phyloP scores from a whole-genome alignment of 192 early-diverging fungal species.

The Coemansia sp. region DNA sequence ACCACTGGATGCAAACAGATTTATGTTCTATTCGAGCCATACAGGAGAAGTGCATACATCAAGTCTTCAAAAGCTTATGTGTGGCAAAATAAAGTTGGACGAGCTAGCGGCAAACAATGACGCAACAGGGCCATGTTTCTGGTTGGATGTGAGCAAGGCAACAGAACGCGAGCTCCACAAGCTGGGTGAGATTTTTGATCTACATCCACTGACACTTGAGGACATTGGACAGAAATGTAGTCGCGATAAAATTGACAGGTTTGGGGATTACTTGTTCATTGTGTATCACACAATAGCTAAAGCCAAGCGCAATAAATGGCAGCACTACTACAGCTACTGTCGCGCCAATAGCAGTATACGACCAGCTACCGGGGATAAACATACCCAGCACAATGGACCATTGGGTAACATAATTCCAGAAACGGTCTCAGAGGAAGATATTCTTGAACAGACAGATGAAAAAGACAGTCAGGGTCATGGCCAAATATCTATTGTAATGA shows the following conservation, averaged over 20 bases:
- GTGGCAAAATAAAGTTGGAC: slow-evolving; percentile 13
- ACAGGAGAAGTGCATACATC: slow-evolving; percentile 22
- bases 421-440: background rate
- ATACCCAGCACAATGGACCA: background rate
- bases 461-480: background rate
- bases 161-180: slow-evolving; percentile 58
- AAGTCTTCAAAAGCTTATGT: slow-evolving; percentile 14
- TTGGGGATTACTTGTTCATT: slow-evolving; percentile 63
- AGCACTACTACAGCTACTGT: slow-evolving; percentile 13
- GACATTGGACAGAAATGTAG: slow-evolving; percentile 85
- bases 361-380: background rate
- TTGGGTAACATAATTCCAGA: background rate
- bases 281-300: slow-evolving; percentile 47
- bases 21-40: slow-evolving; percentile 37
- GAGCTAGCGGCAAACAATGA: slow-evolving; percentile 4
- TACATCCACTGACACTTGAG: slow-evolving; percentile 81
- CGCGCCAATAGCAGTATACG: slow-evolving; percentile 15
- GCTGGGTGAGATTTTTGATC: slow-evolving; percentile 62
- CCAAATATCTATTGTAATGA: slow-evolving; percentile 33
- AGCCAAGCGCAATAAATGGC: slow-evolving; percentile 4
- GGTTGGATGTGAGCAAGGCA: slow-evolving; percentile 66
- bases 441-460: background rate
- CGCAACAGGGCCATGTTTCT: slow-evolving; percentile 55
- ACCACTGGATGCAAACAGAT: background rate
- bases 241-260: slow-evolving; percentile 87